A percentile compares a stretch with the other conserved stretches of the same genome.
Evolutionary conservation across 805 yeast genomes (phyloP).

Genomic region (Kazachstania kunashirensis): DNA sequence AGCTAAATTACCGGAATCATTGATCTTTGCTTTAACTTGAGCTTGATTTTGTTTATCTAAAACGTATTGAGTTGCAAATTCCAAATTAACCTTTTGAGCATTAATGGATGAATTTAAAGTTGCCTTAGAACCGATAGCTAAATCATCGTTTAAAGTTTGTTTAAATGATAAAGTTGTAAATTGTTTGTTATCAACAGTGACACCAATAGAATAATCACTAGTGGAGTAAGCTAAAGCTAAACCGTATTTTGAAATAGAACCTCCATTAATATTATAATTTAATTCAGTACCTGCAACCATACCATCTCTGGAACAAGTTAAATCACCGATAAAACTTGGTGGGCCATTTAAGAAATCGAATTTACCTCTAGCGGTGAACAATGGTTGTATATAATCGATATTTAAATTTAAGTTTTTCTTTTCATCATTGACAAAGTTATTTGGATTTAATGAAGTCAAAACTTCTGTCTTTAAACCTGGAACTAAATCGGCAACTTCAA

Average conservation of each 20-base stretch:
- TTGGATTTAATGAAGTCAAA: slow-evolving; percentile 79
- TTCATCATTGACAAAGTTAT: slow-evolving; percentile 52
- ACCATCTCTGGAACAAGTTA: slow-evolving; percentile 89
- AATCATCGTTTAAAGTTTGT: slow-evolving; percentile 84
- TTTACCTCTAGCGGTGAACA: slow-evolving; percentile 88
- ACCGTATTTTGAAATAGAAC: slow-evolving; percentile 86
- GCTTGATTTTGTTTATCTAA: slow-evolving; percentile 34
- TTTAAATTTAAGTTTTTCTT: slow-evolving; percentile 52
- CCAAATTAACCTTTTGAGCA: slow-evolving; percentile 71
- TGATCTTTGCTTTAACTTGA: slow-evolving; percentile 91
- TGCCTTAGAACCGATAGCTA: slow-evolving; percentile 97
- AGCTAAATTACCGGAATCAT: slow-evolving; percentile 91
- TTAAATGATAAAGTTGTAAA: slow-evolving; percentile 90
- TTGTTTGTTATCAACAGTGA: slow-evolving; percentile 72
- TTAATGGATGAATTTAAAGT: slow-evolving; percentile 74
- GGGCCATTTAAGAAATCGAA: slow-evolving; percentile 85
- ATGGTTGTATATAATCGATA: slow-evolving; percentile 84
- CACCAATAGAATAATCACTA: slow-evolving; percentile 65
- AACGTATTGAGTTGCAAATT: slow-evolving; percentile 89
- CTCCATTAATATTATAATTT: slow-evolving; percentile 89
- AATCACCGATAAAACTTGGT: slow-evolving; percentile 89
- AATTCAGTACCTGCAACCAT: slow-evolving; percentile 94
- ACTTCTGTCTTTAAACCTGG: slow-evolving; percentile 93
- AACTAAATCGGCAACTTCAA: slow-evolving; percentile 83
- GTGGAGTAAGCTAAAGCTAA: slow-evolving; percentile 89